Evolutionary conservation across 2,329 filamentous ascomycete species (phyloP), one percentile per base, ranked within the genome.

Genomic region (Lasiodiplodia gonubiensis): DNA sequence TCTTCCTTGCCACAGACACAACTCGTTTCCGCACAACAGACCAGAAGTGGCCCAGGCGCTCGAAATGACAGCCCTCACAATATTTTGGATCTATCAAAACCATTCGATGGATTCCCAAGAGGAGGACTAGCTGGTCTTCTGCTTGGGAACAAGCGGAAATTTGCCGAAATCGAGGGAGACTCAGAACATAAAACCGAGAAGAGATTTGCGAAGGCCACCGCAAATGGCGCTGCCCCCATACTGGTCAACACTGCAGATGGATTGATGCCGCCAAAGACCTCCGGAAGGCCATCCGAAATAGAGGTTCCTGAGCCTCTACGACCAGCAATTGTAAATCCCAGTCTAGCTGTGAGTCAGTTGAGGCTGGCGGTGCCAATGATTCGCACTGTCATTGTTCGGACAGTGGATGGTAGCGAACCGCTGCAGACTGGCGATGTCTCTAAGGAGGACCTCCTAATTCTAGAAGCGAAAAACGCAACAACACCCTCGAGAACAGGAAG

Each of bases 81-180:
- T 12, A 89, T 94, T 23, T 82, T 99, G 10, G 95, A 99, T 78
- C 85, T 99, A 2, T 95, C 92, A 18, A 97, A 95, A 74, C 95
- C 95, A 0, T 97, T 94, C 70, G 94, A 99, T 72, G 94, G 94
- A 1, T 84, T 98, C 51, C 95, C 95, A 0, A 93, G 92, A 76
- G 95, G 95, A 27, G 95, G 95, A 2, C 85, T 99, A 21, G 89
- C 92, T 1, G 86, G 92, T 2, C 88, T 99, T 81, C 82, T 99
- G 1, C 86, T 98, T 23, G 95, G 95, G 0, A 99, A 97, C 77
- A 99, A 98, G 80, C 87, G 95, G 30, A 97, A 95, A 74, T 89
- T 91, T 57, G 86, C 88, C 18, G 86, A 87, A 6, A 80, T 91
- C 4, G 92, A 96, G 68, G 89, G 86, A 1, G 92, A 94, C 37